Base-by-base conservation (phyloP, 768 basidiomycete species). In the Suillus alpinus region DNA sequence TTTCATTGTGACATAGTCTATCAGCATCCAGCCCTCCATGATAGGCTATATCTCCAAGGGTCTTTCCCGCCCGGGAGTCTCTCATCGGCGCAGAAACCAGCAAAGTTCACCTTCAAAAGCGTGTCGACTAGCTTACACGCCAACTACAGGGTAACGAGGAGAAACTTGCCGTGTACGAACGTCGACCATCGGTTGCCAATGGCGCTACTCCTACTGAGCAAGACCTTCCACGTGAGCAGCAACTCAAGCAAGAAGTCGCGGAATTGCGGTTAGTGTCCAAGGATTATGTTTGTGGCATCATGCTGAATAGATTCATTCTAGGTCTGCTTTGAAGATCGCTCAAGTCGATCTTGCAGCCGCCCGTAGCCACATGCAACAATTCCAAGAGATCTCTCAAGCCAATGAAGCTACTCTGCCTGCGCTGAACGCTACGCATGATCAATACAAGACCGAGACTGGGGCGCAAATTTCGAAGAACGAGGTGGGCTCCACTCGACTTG, bases 151-250 rank as follows among this genome's bases (percentile, higher is more conserved):
- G 90, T 34, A 87, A 86, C 59, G 84, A 87, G 50, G 93, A 94
- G 78, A 95, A 94, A 73, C 81, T 95, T 31, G 80, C 92, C 2
- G 91, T 95, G 2, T 95, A 93, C 66, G 93, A 95, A 68, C 85
- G 91, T 40, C 80, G 90, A 53, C 71, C 80, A 7, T 67, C 74
- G 4, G 67, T 72, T 3, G 49, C 69, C 6, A 62, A 65, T 49
- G 75, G 76, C 23, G 58, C 73, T 12, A 65, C 75, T 58, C 71
- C 77, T 16, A 68, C 70, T 29, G 79, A 83, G 63, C 76, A 80
- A 57, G 80, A 82, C 63, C 61, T 86, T 63, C 81, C 80, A 63
- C 82, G 80, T 10, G 94, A 94, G 69, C 88, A 92, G 66, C 90
- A 92, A 67, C 81, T 95, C 9, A 87, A 94, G 71, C 79, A 84